These are phyloP conservation scores for Polyporus arcularius DNA, from an alignment of 768 basidiomycete genomes.

Conservation along the genomic window DNA sequence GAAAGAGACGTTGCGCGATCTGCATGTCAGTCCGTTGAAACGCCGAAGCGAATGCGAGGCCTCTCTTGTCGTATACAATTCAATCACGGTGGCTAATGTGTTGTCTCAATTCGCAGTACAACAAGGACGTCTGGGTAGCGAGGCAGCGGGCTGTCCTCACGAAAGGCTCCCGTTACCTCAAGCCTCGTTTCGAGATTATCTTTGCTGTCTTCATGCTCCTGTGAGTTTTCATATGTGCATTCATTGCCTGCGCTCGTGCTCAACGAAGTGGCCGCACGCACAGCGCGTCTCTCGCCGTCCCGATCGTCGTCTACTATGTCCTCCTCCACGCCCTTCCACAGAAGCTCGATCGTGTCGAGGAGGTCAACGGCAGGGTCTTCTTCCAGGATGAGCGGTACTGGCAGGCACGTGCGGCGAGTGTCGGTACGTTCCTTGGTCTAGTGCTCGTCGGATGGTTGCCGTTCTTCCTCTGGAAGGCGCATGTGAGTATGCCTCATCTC, in stretches of 20 bases:
- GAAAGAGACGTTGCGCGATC: too few species aligned
- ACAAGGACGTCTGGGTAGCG: constrained; percentile 44
- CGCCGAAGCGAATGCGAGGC: too few species aligned
- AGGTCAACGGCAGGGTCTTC: constrained; percentile 2
- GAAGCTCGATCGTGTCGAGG: constrained; percentile 16
- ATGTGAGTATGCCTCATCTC: constrained; percentile 21
- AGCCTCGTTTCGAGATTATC: constrained; percentile 45
- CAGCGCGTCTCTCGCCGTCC: constrained; percentile 43
- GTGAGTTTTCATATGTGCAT: constrained; percentile 35
- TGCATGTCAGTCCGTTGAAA: too few species aligned
- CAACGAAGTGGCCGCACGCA: not conserved
- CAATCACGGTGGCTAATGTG: not conserved
- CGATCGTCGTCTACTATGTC: constrained; percentile 40
- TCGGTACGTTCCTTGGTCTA: constrained; percentile 40
- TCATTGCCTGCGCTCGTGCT: too few species aligned
- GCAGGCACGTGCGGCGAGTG: constrained; percentile 38
- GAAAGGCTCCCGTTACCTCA: constrained; percentile 41
- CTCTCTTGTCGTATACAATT: not conserved
- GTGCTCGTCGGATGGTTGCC: constrained; percentile 43
- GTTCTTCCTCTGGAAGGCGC: constrained; percentile 50
- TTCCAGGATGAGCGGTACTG: constrained; percentile 27
- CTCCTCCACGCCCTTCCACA: constrained; percentile 32
- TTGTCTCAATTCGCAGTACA: constrained; percentile 35
- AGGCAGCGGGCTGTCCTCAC: constrained; percentile 41
- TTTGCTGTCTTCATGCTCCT: constrained; percentile 42